phyloP scores from a whole-genome alignment of 768 basidiomycete genomes.

The Filobasidium floriforme region DNA sequence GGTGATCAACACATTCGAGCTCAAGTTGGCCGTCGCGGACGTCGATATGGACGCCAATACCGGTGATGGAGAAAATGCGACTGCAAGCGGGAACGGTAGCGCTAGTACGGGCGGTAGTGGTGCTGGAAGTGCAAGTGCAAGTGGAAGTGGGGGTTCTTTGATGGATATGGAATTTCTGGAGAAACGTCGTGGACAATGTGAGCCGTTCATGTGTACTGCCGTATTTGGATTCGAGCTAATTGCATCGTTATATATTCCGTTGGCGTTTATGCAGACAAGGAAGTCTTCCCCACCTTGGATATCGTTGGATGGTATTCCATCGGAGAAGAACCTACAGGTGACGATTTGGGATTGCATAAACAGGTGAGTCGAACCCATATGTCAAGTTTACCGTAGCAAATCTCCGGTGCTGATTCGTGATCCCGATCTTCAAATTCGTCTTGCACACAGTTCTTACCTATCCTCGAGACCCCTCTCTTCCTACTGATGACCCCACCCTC shows the following conservation, averaged over 20 bases:
- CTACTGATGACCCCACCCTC: conserved; percentile 52
- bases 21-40: conserved; percentile 53
- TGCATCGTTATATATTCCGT: no score
- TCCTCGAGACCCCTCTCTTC: conserved; percentile 82
- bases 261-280: conserved; percentile 62
- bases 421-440: neutral
- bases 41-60: conserved; percentile 47
- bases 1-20: conserved; percentile 93
- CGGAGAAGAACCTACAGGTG: conserved; percentile 61
- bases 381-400: conserved; percentile 3
- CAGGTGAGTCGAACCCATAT: conserved; percentile 52
- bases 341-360: conserved; percentile 74
- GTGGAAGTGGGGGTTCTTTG: conserved; percentile 22
- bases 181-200: conserved; percentile 80
- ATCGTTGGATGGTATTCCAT: conserved; percentile 98
- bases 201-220: conserved; percentile 27
- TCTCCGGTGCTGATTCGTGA: neutral
- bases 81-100: neutral
- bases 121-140: neutral
- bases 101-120: neutral
- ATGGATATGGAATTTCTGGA: conserved; percentile 77
- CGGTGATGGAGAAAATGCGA: no score
- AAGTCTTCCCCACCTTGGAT: conserved; percentile 94
- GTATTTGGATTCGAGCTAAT: no score
- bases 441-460: conserved; percentile 60